phyloP scores from a whole-genome alignment of 139 green algal species.

The Edaphochlamys debaryana region DNA sequence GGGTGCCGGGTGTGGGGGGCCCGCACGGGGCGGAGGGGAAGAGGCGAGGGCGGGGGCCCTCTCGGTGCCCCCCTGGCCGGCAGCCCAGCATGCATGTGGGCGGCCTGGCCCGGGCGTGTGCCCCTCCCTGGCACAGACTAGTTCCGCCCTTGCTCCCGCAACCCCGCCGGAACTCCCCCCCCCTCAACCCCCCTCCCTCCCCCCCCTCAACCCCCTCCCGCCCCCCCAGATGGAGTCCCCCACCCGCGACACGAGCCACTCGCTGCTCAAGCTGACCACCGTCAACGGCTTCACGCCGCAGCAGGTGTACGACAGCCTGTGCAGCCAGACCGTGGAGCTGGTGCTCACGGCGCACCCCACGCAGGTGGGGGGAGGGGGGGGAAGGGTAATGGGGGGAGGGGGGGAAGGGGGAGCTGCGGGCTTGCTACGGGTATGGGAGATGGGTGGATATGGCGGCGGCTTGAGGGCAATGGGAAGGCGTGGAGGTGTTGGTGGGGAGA shows the following conservation, averaged over 20 bases:
- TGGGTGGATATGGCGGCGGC: too few relatives aligned
- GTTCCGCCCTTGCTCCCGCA: too few relatives aligned
- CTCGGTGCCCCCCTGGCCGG: too few relatives aligned
- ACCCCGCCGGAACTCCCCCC: too few relatives aligned
- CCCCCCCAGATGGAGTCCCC: conserved; percentile 81
- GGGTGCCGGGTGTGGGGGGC: background rate
- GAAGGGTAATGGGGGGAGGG: background rate
- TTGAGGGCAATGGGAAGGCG: too few relatives aligned
- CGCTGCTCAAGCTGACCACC: conserved; percentile 78
- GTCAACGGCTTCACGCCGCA: conserved; percentile 62
- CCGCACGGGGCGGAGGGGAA: background rate
- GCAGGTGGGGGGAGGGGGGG: conserved; percentile 63
- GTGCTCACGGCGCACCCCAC: conserved; percentile 94
- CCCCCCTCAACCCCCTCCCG: too few relatives aligned
- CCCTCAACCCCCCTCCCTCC: too few relatives aligned
- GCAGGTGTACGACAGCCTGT: conserved; percentile 68
- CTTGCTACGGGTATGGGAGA: too few relatives aligned
- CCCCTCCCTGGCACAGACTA: too few relatives aligned
- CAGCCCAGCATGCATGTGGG: too few relatives aligned
- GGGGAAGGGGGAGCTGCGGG: background rate
- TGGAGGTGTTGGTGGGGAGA: background rate
- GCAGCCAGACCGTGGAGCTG: conserved; percentile 84
- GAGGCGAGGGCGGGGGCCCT: background rate
- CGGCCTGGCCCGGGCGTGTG: too few relatives aligned
- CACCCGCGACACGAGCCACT: conserved; percentile 87